A percentile compares a stretch with the other conserved stretches of the same genome.
phyloP scores from a whole-genome alignment of 495 filamentous ascomycete species.

The Podospora didyma region DNA sequence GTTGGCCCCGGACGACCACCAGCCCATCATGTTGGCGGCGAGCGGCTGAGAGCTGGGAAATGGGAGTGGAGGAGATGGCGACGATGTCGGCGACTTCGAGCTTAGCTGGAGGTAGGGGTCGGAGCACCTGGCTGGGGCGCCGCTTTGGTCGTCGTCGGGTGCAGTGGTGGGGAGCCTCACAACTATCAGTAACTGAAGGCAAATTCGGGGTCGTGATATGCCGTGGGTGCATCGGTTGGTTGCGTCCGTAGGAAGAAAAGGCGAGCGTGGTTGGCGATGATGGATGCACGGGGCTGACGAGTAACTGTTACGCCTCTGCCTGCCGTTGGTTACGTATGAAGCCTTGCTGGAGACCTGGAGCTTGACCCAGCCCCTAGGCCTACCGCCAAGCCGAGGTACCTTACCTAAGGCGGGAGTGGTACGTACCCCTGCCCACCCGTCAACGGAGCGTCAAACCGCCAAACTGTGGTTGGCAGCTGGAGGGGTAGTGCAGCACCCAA shows the following conservation, averaged over 20 bases:
- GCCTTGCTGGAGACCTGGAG: constrained; percentile 9
- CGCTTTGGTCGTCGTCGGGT: not conserved
- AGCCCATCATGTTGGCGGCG: constrained; percentile 66
- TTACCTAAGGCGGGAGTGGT: not conserved
- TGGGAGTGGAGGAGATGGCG: not conserved
- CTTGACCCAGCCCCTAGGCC: constrained; percentile 13
- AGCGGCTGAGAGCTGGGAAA: not conserved
- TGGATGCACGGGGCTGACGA: not conserved
- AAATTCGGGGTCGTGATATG: not conserved
- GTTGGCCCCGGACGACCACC: constrained; percentile 76
- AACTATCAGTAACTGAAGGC: not conserved
- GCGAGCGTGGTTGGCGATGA: constrained; percentile 2
- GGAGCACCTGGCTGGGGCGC: not conserved
- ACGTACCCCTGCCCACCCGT: not conserved
- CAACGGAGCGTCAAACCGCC: too few relatives aligned
- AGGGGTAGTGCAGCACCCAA: too few relatives aligned
- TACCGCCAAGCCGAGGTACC: too few relatives aligned
- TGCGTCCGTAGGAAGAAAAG: not conserved
- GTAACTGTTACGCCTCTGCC: constrained; percentile 11
- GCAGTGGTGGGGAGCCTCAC: not conserved
- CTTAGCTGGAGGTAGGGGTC: not conserved
- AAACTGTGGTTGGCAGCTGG: too few relatives aligned
- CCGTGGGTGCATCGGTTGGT: not conserved
- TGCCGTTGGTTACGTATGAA: constrained; percentile 26
- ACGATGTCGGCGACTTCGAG: constrained; percentile 1